Conservation (phyloP, 2,329 filamentous ascomycete genomes). For the Fusarium armeniacum region DNA sequence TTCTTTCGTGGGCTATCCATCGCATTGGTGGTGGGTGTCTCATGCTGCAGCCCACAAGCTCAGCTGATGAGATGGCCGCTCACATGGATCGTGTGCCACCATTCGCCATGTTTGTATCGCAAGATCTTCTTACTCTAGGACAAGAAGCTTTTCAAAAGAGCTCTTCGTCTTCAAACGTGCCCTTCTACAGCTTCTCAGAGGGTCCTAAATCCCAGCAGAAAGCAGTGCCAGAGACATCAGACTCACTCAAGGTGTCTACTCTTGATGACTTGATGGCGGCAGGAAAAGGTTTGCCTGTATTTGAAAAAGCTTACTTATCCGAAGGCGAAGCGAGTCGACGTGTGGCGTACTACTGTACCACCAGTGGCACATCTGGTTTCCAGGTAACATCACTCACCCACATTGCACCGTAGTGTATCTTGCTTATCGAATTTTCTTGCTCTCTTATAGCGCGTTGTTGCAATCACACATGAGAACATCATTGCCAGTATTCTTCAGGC, state of each 20-base stretch:
- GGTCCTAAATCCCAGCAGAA: slow-evolving; percentile 2
- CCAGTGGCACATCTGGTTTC: slow-evolving; percentile 14
- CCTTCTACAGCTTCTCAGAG: slow-evolving; percentile 12
- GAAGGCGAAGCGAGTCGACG: slow-evolving; percentile 11
- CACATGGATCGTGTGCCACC: slow-evolving; percentile 13
- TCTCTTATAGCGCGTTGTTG: slow-evolving; percentile 7
- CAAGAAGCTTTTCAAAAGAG: slow-evolving; percentile 9
- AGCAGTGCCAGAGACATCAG: not conserved
- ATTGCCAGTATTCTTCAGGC: slow-evolving; percentile 15
- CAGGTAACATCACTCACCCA: slow-evolving; percentile 9
- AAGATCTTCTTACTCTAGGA: slow-evolving; percentile 8
- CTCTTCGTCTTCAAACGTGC: slow-evolving; percentile 10
- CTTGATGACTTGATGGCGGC: slow-evolving; percentile 6
- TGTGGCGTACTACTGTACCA: slow-evolving; percentile 13
- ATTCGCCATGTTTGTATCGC: slow-evolving; percentile 9
- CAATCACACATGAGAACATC: slow-evolving; percentile 14
- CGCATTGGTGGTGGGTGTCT: slow-evolving; percentile 14
- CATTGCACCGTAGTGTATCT: not conserved
- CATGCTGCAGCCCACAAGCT: slow-evolving; percentile 14
- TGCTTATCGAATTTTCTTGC: not conserved
- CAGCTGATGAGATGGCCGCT: slow-evolving; percentile 17
- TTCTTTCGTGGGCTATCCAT: slow-evolving; percentile 13
- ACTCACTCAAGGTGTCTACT: slow-evolving; percentile 5
- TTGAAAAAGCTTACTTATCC: not conserved
- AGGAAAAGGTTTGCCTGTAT: not conserved